Base-by-base conservation (phyloP, 179 eudicot genomes). In the Nepenthes alata region DNA sequence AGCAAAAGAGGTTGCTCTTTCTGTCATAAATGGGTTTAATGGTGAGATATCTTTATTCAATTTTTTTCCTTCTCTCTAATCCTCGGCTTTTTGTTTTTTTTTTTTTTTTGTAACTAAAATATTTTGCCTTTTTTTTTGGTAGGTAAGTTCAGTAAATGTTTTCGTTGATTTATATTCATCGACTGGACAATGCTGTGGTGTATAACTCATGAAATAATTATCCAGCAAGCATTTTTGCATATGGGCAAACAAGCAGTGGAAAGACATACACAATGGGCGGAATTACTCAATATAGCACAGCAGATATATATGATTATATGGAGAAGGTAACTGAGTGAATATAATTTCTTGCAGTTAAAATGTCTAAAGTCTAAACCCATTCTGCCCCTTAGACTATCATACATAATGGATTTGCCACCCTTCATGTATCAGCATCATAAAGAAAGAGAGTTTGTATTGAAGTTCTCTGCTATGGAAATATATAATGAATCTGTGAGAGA, bases 221-320 rank as follows among this genome's bases (percentile, higher is more conserved):
- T 66, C 13, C 75, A 88, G 96, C 96, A 37, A 88, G 85, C 62
- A 70, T 88, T 58, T 88, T 88, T 39, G 96, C 96, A 34, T 88
- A 88, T 74, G 96, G 96, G 39, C 96, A 88, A 77, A 88, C 96
- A 56, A 83, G 88, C 80, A 88, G 95, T 72, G 95, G 95, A 51
- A 88, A 88, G 76, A 88, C 95, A 41, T 88, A 74, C 76, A 88
- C 91, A 48, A 88, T 88, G 96, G 71, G 73, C 37, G 89, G 89
- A 35, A 67, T 88, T 35, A 85, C 91, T 3, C 85, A 83, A 53
- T 63, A 53, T 61, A 72, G 91, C 58, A 64, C 85, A 47, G 76
- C 82, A 14, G 96, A 88, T 67, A 76, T 88, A 71, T 85, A 74
- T 63, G 76, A 78, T 67, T 61, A 88, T 73, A 64, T 83, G 11